phyloP scores from a whole-genome alignment of 768 basidiomycete species.

The Trametes maxima region DNA sequence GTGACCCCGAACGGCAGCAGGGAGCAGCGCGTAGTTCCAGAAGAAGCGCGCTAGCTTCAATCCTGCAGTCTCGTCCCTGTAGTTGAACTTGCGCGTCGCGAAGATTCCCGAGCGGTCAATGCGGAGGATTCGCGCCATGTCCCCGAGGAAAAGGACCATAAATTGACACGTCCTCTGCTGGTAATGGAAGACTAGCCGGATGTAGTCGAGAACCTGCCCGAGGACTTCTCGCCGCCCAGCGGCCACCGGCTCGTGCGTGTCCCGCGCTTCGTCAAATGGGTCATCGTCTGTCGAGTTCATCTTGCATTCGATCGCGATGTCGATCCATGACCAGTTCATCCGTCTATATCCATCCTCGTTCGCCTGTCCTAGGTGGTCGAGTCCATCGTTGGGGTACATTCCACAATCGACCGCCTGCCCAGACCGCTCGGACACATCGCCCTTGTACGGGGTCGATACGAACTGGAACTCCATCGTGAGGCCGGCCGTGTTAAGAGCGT shows the following conservation, averaged over 20 bases:
- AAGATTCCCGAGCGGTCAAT: conserved; percentile 2
- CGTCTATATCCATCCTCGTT: background rate
- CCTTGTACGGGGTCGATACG: too few relatives aligned
- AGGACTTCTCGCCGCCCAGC: background rate
- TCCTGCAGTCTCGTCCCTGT: background rate
- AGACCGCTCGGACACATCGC: too few relatives aligned
- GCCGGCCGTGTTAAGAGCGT: too few relatives aligned
- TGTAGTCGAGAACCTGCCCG: conserved; percentile 7
- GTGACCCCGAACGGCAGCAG: background rate
- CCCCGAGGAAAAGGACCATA: conserved; percentile 5
- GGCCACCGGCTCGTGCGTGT: background rate
- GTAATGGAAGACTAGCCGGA: background rate
- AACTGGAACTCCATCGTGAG: too few relatives aligned
- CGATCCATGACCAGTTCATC: conserved; percentile 3
- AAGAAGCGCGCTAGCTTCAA: conserved; percentile 4
- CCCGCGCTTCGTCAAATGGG: conserved; percentile 3
- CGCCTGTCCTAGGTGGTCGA: too few relatives aligned
- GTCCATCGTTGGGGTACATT: too few relatives aligned
- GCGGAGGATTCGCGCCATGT: background rate
- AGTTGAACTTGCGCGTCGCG: conserved; percentile 9
- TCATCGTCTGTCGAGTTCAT: background rate
- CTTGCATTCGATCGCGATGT: conserved; percentile 14
- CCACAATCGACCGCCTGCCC: too few relatives aligned
- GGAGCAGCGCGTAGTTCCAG: background rate
- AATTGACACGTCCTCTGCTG: conserved; percentile 8